These are phyloP conservation scores for Irpex sp. DNA, from an alignment of 1,284 basidiomycete species.

Conservation along the genomic window DNA sequence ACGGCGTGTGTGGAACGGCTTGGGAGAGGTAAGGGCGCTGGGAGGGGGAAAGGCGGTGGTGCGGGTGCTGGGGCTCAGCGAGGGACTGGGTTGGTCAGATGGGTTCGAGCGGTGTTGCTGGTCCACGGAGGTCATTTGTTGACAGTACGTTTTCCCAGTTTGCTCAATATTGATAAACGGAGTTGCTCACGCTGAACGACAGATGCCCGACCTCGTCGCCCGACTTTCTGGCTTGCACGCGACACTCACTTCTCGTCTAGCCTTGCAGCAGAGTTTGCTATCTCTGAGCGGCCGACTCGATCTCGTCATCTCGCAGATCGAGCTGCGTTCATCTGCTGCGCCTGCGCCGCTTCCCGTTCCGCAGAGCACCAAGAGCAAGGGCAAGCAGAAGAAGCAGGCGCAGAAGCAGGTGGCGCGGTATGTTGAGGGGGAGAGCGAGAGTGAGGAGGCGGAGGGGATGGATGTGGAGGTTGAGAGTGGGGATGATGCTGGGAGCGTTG, in stretches of 20 bases:
- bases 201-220: slow-evolving; percentile 85
- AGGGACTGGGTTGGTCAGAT: slow-evolving; percentile 80
- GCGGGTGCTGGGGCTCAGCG: slow-evolving; percentile 84
- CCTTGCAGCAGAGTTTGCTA: slow-evolving; percentile 82
- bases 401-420: slow-evolving; percentile 50
- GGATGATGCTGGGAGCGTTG: slow-evolving; percentile 66
- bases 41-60: slow-evolving; percentile 76
- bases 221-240: slow-evolving; percentile 84
- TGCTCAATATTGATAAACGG: slow-evolving; percentile 4
- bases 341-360: slow-evolving; percentile 51
- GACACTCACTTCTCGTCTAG: slow-evolving; percentile 77
- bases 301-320: slow-evolving; percentile 91
- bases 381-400: slow-evolving; percentile 18
- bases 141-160: slow-evolving; percentile 62
- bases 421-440: slow-evolving; percentile 77
- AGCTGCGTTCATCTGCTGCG: slow-evolving; percentile 69
- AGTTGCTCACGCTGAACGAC: slow-evolving; percentile 18
- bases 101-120: slow-evolving; percentile 86
- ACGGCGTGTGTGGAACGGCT: slow-evolving; percentile 89
- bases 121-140: slow-evolving; percentile 93
- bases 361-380: slow-evolving; percentile 21
- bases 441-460: slow-evolving; percentile 53
- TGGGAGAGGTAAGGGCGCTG: slow-evolving; percentile 71
- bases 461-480: slow-evolving; percentile 61
- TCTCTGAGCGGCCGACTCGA: slow-evolving; percentile 89